These are phyloP conservation scores for Lichtheimia ramosa DNA, from an alignment of 371 early-diverging fungal species.

Conservation along the genomic window DNA sequence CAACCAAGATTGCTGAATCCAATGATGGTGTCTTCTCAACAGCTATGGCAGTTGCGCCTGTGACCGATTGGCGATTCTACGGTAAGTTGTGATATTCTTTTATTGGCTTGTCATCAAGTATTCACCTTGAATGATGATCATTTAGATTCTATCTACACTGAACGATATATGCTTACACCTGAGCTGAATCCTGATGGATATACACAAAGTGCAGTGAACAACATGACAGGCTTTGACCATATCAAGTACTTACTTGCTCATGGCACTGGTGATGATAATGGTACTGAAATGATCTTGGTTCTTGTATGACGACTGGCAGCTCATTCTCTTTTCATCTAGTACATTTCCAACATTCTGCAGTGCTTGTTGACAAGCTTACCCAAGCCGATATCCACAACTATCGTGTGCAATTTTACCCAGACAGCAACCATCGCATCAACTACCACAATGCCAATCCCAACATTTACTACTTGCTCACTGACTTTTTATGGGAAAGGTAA, in stretches of 20 bases:
- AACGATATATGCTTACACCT: constrained; percentile 95
- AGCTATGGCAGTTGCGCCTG: constrained; percentile 96
- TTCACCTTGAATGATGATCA: neutral
- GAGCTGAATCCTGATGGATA: constrained; percentile 79
- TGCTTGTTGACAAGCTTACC: constrained; percentile 52
- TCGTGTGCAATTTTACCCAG: constrained; percentile 83
- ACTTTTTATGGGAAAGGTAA: constrained; percentile 48
- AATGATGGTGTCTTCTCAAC: constrained; percentile 78
- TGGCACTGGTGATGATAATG: constrained; percentile 90
- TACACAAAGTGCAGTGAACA: constrained; percentile 70
- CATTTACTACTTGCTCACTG: constrained; percentile 51
- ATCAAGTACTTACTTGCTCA: constrained; percentile 84
- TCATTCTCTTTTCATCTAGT: constrained; percentile 32
- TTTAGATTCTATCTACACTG: constrained; percentile 91
- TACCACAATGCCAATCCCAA: constrained; percentile 68
- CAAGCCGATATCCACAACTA: constrained; percentile 70
- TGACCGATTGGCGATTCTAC: constrained; percentile 89
- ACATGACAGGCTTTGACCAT: constrained; percentile 82
- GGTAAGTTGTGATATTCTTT: constrained; percentile 30
- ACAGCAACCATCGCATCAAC: constrained; percentile 89
- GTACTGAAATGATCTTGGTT: constrained; percentile 13
- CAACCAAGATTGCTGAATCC: constrained; percentile 84
- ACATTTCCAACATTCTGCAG: constrained; percentile 72
- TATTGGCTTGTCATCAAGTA: neutral
- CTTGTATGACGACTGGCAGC: neutral